Evolutionary conservation across 2,329 filamentous ascomycete species (phyloP), one percentile per base, ranked within the genome.

Genomic region (Aspergillus unguis): DNA sequence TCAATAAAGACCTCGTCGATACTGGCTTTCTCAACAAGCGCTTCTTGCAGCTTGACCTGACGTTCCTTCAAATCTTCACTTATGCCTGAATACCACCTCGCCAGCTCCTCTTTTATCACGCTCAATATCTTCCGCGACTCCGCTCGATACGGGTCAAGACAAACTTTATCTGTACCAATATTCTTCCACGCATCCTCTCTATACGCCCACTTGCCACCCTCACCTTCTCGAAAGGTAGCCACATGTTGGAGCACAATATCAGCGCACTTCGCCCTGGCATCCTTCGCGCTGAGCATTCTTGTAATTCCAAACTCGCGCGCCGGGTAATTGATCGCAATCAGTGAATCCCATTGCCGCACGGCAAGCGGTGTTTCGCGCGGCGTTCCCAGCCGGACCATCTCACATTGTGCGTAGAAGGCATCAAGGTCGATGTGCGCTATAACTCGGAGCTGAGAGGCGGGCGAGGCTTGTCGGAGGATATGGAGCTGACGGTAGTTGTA

Each of bases 1-100:
- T 99, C 94, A 55, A 97, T 76, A 66, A 96, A 99, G 6, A 96
- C 91, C 71, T 99, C 94, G 68, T 99, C 94, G 50, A 97, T 88
- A 65, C 90, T 87, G 17, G 92, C 94, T 69, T 97, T 99, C 75
- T 99, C 92, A 41, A 96, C 84, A 63, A 80, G 84, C 0, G 79
- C 68, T 17, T 75, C 68, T 35, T 66, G 63, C 6, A 66, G 59
- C 4, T 66, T 59, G 37, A 41, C 38, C 41, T 60, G 51, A 4
- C 55, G 7, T 17, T 38, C 51, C 23, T 23, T 38, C 31, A 57
- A 60, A 5, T 42, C 59, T 26, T 60, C 60, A 1, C 56, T 53
- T 11, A 68, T 42, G 44, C 56, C 51, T 17, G 58, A 54, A 47
- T 63, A 59, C 66, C 69, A 72, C 46, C 56, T 61, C 1, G 88